These are phyloP conservation scores for Paecilomyces formosus DNA, from an alignment of 2,329 filamentous ascomycete genomes.

Conservation along the genomic window DNA sequence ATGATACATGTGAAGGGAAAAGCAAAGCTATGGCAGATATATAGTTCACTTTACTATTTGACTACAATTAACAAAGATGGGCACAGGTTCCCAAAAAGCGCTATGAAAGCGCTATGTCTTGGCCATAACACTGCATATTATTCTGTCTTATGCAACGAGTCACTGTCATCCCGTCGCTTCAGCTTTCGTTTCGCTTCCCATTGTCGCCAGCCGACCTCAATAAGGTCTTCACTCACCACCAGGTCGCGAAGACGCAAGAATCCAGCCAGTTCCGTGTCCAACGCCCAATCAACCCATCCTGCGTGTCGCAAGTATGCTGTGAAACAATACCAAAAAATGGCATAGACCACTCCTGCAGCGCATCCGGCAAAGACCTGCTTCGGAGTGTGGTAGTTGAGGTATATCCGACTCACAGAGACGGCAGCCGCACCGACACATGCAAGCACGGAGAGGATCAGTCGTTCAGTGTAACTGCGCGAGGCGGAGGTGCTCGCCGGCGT, in stretches of 20 bases:
- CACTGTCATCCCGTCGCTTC: conserved; percentile 18
- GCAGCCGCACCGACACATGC: conserved; percentile 55
- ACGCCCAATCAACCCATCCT: conserved; percentile 64
- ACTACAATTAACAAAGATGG: neutral
- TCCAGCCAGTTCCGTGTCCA: conserved; percentile 59
- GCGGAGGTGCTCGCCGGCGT: conserved; percentile 36
- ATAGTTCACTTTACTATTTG: neutral
- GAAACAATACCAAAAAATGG: conserved; percentile 68
- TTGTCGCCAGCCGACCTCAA: conserved; percentile 87
- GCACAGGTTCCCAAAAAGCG: neutral
- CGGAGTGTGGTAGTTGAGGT: conserved; percentile 86
- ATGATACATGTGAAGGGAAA: neutral
- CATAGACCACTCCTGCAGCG: conserved; percentile 62
- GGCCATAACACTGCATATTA: neutral
- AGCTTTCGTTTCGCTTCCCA: conserved; percentile 58
- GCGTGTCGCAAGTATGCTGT: conserved; percentile 59
- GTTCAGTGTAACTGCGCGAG: conserved; percentile 41
- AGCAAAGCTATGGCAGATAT: neutral
- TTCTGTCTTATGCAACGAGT: conserved; percentile 21
- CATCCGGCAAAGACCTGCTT: conserved; percentile 80
- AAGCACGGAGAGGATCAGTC: conserved; percentile 50
- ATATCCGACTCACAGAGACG: conserved; percentile 78
- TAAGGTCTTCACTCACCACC: conserved; percentile 78
- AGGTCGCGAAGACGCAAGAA: conserved; percentile 73
- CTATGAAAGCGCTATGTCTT: neutral